These are phyloP conservation scores for Geotrichum candidum DNA, from an alignment of 1,139 yeast species.

Conservation along the genomic window DNA sequence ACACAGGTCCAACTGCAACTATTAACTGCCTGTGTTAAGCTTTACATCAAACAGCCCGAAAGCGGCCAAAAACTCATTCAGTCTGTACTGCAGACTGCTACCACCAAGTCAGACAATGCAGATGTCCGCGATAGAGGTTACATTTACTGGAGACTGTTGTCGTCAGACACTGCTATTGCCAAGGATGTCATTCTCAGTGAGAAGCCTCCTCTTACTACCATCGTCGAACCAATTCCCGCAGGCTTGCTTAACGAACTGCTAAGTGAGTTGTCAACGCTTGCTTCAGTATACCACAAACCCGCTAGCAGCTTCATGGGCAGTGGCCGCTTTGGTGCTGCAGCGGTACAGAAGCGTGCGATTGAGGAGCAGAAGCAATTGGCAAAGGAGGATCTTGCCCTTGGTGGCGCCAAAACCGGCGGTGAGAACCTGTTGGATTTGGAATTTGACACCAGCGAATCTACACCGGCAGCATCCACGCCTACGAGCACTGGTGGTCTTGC, in stretches of 20 bases:
- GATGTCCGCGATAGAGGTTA: constrained; percentile 94
- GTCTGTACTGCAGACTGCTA: constrained; percentile 66
- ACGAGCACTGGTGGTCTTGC: constrained; percentile 27
- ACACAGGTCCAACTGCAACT: constrained; percentile 70
- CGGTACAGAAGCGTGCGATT: constrained; percentile 48
- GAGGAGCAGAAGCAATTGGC: constrained; percentile 78
- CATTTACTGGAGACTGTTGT: constrained; percentile 87
- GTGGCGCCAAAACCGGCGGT: constrained; percentile 43
- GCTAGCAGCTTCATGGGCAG: constrained; percentile 58
- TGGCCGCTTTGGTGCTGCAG: constrained; percentile 41
- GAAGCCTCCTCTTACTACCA: constrained; percentile 65
- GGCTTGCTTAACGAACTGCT: constrained; percentile 61
- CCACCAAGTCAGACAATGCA: constrained; percentile 76
- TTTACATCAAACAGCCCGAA: constrained; percentile 49
- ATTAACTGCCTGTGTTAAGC: constrained; percentile 72
- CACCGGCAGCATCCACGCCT: constrained; percentile 19
- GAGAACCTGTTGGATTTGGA: constrained; percentile 87
- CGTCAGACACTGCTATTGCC: constrained; percentile 48
- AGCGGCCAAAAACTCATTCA: constrained; percentile 53
- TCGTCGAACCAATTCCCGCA: constrained; percentile 67
- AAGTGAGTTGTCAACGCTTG: constrained; percentile 73
- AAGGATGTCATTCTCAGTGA: constrained; percentile 53
- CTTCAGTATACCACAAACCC: constrained; percentile 88
- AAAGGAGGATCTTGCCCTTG: constrained; percentile 64
- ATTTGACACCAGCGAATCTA: constrained; percentile 40